These are phyloP conservation scores for Thelonectria blattea DNA, from an alignment of 2,329 filamentous ascomycete species.

Conservation along the genomic window DNA sequence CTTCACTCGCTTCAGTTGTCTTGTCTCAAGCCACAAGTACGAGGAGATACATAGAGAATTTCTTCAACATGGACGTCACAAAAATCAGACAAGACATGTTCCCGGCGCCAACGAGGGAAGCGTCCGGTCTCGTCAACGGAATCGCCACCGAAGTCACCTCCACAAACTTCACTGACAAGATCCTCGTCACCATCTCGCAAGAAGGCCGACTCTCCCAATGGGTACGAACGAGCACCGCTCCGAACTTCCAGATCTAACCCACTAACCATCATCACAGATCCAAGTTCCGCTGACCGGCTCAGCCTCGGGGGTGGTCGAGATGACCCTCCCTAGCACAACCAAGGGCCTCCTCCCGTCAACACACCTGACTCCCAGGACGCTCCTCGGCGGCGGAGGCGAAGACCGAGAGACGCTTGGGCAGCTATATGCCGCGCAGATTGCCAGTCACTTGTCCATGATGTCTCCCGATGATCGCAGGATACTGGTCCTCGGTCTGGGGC, in stretches of 20 bases:
- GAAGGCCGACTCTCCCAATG: conserved; percentile 87
- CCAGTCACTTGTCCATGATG: conserved; percentile 75
- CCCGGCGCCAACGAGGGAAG: conserved; percentile 67
- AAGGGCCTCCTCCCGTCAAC: conserved; percentile 72
- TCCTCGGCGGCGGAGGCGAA: conserved; percentile 82
- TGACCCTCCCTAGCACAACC: conserved; percentile 56
- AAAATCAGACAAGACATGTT: conserved; percentile 63
- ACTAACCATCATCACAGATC: conserved; percentile 55
- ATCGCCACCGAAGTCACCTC: conserved; percentile 74
- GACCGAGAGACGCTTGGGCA: conserved; percentile 85
- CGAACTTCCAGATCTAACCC: not conserved
- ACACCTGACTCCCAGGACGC: conserved; percentile 83
- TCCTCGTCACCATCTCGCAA: conserved; percentile 88
- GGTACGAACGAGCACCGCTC: conserved; percentile 57
- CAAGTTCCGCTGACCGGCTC: conserved; percentile 79
- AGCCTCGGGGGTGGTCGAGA: conserved; percentile 68
- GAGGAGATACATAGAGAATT: conserved; percentile 17
- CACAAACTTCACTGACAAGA: conserved; percentile 84
- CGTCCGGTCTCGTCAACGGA: conserved; percentile 68
- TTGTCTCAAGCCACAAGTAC: conserved; percentile 7
- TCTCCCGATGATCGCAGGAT: conserved; percentile 68
- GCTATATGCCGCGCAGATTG: conserved; percentile 88
- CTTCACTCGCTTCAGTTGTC: not conserved
- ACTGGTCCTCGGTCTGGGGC: conserved; percentile 66
- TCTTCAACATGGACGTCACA: conserved; percentile 46